These are phyloP conservation scores for Rugonectria rugulosa DNA, from an alignment of 2,329 filamentous ascomycete genomes.

Conservation along the genomic window DNA sequence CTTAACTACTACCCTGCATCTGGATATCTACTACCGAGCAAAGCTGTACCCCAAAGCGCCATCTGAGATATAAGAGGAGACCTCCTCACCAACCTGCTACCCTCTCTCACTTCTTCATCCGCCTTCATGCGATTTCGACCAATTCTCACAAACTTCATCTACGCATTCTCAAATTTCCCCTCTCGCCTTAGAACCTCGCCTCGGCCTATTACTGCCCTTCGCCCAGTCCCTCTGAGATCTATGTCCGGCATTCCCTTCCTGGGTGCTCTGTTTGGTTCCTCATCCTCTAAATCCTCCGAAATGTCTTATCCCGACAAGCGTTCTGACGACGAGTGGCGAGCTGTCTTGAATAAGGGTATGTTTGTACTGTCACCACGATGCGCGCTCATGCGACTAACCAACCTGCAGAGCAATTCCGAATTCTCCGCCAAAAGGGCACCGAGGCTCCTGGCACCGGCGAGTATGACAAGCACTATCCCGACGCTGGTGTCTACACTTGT, in stretches of 20 bases:
- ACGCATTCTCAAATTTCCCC: conserved; percentile 55
- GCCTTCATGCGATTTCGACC: conserved; percentile 59
- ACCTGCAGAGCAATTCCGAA: conserved; percentile 91
- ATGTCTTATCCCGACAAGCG: conserved; percentile 85
- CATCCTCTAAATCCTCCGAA: conserved; percentile 59
- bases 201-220: conserved; percentile 33
- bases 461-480: conserved; percentile 86
- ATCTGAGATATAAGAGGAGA: neutral
- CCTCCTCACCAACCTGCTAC: neutral
- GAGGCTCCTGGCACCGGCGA: conserved; percentile 81
- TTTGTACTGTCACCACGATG: too few species aligned
- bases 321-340: conserved; percentile 85
- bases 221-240: conserved; percentile 52
- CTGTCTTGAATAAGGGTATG: conserved; percentile 72
- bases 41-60: neutral
- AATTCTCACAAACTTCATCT: conserved; percentile 56
- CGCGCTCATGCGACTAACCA: conserved; percentile 17
- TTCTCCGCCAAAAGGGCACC: conserved; percentile 91
- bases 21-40: too few species aligned
- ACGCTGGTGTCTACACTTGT: conserved; percentile 83
- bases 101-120: neutral
- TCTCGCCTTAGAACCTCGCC: conserved; percentile 46
- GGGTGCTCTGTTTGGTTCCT: conserved; percentile 75
- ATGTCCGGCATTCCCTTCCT: conserved; percentile 84
- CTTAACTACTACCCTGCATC: neutral